A percentile compares a stretch with the other conserved stretches of the same genome.
These are phyloP conservation scores for Aspergillus quadricinctus DNA, from an alignment of 2,329 filamentous ascomycete genomes.

Conservation along the genomic window DNA sequence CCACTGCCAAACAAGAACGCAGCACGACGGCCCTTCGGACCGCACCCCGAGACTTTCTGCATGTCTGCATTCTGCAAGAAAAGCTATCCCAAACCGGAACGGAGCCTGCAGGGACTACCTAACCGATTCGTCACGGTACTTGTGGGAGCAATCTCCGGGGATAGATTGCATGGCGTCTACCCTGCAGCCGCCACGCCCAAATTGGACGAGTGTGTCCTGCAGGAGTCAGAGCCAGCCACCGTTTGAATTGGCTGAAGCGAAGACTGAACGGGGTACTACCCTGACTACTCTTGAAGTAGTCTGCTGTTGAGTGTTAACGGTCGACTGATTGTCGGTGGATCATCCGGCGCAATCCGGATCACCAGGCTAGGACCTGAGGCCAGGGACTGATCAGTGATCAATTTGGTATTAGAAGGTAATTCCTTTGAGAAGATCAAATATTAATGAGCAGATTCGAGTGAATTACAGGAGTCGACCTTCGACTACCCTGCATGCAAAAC, in stretches of 20 bases:
- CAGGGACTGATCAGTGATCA: too few relatives aligned
- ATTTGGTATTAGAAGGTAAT: too few relatives aligned
- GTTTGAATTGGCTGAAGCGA: too few relatives aligned
- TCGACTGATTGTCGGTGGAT: neutral
- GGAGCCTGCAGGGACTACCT: neutral
- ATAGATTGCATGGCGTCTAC: neutral
- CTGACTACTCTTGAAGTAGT: too few relatives aligned
- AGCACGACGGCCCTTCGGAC: neutral
- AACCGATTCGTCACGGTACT: constrained; percentile 9
- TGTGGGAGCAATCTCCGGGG: neutral
- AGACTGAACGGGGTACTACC: too few relatives aligned
- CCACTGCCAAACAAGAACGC: neutral
- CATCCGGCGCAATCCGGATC: constrained; percentile 4
- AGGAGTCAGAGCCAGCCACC: neutral
- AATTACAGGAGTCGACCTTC: too few relatives aligned
- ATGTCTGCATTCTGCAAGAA: neutral
- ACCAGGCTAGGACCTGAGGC: too few relatives aligned
- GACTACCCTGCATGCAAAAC: too few relatives aligned
- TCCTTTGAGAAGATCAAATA: too few relatives aligned
- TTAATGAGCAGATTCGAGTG: too few relatives aligned
- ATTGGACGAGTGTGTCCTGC: too few relatives aligned
- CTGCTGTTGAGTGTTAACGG: too few relatives aligned
- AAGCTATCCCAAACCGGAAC: neutral
- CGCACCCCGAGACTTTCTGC: neutral
- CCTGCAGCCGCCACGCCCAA: neutral